Percentiles rank a stretch among this genome's conserved stretches.
phyloP scores from a whole-genome alignment of 2,329 filamentous ascomycete species.

The Septoria linicola region DNA sequence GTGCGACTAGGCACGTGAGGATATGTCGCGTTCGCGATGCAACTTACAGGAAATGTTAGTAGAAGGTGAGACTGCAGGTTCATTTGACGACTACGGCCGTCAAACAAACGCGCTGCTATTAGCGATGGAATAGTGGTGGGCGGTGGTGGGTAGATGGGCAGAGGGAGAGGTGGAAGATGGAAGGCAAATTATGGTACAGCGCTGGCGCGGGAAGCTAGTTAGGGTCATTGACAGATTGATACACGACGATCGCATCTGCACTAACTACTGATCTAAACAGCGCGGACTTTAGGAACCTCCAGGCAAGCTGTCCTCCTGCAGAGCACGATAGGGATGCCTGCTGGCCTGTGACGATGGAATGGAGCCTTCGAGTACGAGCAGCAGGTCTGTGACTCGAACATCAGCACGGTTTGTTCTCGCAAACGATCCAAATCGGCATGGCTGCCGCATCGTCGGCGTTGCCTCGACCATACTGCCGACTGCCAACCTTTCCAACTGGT shows the following conservation, averaged over 20 bases:
- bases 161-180: slow-evolving; percentile 11
- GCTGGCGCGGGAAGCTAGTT: slow-evolving; percentile 1
- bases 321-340: slow-evolving; percentile 2
- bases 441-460: no score
- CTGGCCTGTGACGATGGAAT: background rate
- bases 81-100: slow-evolving; percentile 91
- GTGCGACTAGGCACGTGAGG: slow-evolving; percentile 20
- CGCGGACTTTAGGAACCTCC: no score
- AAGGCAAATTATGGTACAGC: slow-evolving; percentile 9
- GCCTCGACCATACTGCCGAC: no score
- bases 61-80: slow-evolving; percentile 71
- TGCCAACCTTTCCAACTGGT: background rate
- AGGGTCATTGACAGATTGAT: background rate
- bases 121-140: slow-evolving; percentile 17
- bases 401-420: slow-evolving; percentile 5
- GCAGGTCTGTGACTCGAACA: slow-evolving; percentile 5
- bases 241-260: no score
- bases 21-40: slow-evolving; percentile 4
- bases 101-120: slow-evolving; percentile 77
- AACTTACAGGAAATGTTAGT: slow-evolving; percentile 20
- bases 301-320: background rate
- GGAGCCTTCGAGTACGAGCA: background rate
- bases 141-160: slow-evolving; percentile 7
- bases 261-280: no score
- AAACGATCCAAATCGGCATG: no score